Percentiles rank a stretch among this genome's conserved stretches.
Evolutionary conservation across 306 rosid genomes (phyloP).

Genomic region (Clitoria ternatea): DNA sequence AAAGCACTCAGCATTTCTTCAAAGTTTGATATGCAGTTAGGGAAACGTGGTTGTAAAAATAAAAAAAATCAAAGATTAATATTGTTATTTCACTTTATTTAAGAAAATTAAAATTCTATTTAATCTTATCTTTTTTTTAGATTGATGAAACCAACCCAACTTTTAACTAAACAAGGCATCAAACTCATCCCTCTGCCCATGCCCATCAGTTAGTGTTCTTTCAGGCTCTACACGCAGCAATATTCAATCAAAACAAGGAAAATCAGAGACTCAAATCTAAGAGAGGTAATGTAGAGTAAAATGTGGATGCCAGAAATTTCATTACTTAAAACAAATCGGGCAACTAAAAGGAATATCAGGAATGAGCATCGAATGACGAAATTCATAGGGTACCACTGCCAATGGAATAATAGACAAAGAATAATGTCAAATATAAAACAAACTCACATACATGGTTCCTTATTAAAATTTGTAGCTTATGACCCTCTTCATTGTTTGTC

Average conservation of each 20-base stretch:
- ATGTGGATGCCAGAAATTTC: background rate
- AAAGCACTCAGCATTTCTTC: slow-evolving; percentile 98
- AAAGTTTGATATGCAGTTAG: no score
- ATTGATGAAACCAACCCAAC: no score
- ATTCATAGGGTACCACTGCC: slow-evolving; percentile 77
- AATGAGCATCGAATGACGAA: slow-evolving; percentile 72
- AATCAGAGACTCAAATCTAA: slow-evolving; percentile 16
- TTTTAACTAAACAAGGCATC: no score
- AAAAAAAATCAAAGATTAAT: no score
- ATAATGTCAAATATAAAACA: background rate
- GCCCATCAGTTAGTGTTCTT: slow-evolving; percentile 86
- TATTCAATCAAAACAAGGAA: slow-evolving; percentile 17
- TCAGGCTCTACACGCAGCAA: slow-evolving; percentile 88
- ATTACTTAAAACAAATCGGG: slow-evolving; percentile 65
- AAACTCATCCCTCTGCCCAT: slow-evolving; percentile 98
- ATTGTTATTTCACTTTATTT: no score
- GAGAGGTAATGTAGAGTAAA: background rate
- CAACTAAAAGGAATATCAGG: slow-evolving; percentile 61
- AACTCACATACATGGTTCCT: background rate
- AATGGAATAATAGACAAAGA: background rate
- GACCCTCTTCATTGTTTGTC: background rate
- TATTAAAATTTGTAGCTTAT: background rate
- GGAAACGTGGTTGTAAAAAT: no score
- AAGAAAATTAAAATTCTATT: no score
- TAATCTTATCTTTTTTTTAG: no score